Percentiles rank a stretch among this genome's conserved stretches.
These are phyloP conservation scores for Lachancea nothofagi DNA, from an alignment of 805 yeast species.

Conservation along the genomic window DNA sequence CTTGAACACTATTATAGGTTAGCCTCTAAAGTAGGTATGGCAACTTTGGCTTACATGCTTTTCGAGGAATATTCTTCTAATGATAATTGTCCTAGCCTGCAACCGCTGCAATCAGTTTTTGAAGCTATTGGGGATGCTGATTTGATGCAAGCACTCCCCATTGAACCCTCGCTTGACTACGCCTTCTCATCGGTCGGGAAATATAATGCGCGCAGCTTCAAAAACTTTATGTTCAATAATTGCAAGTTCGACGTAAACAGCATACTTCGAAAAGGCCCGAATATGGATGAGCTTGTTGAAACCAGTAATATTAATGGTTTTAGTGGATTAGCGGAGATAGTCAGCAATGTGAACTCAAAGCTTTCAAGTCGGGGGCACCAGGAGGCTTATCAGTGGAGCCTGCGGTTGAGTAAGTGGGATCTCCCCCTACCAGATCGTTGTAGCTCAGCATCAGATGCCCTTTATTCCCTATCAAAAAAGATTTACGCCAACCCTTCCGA, in stretches of 20 bases:
- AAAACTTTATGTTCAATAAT: constrained; percentile 47
- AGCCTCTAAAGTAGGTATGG: constrained; percentile 22
- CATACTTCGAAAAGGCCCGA: not conserved
- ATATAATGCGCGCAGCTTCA: constrained; percentile 33
- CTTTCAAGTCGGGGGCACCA: constrained; percentile 12
- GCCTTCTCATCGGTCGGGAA: constrained; percentile 42
- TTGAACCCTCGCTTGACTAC: constrained; percentile 46
- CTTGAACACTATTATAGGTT: constrained; percentile 13
- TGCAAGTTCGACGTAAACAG: constrained; percentile 44
- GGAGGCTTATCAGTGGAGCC: constrained; percentile 53
- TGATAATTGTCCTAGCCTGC: not conserved
- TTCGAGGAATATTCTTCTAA: constrained; percentile 30
- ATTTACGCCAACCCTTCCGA: constrained; percentile 34
- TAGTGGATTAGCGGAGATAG: constrained; percentile 46
- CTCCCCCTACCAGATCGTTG: constrained; percentile 44
- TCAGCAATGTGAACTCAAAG: constrained; percentile 32
- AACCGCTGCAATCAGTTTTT: constrained; percentile 36
- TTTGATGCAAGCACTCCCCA: constrained; percentile 59
- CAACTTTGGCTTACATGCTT: constrained; percentile 32
- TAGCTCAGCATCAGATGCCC: constrained; percentile 38
- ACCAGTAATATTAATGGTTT: constrained; percentile 49
- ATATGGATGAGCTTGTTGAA: constrained; percentile 22
- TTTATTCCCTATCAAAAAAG: constrained; percentile 49
- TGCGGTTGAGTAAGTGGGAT: constrained; percentile 80
- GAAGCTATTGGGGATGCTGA: constrained; percentile 56